Evolutionary conservation across 1,284 basidiomycete genomes (phyloP), one percentile per base, ranked within the genome.

Genomic region (Xanthoconium separans): DNA sequence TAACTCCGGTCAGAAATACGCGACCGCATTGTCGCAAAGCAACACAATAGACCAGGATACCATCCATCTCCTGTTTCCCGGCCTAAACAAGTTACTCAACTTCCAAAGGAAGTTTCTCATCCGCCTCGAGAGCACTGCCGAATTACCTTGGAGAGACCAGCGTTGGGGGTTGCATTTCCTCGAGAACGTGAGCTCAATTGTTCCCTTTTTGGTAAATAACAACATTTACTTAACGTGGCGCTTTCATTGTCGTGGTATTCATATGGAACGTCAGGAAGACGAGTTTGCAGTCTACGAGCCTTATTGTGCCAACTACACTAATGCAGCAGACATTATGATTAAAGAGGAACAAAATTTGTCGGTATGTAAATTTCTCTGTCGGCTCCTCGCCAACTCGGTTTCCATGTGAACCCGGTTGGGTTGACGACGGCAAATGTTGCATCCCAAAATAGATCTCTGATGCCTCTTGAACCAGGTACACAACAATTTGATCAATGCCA

Each of bases 71-170:
- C 87, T 99, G 56, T 99, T 99, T 74, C 93, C 96, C 10, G 95
- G 95, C 72, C 80, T 99, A 58, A 93, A 95, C 78, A 91, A 94
- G 70, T 84, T 99, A 22, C 83, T 98, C 62, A 98, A 99, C 71
- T 97, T 99, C 65, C 96, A 98, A 69, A 85, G 97, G 60, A 89
- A 92, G 70, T 98, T 99, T 75, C 84, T 98, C 55, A 98, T 98
- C 73, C 91, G 89, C 56, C 79, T 99, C 34, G 95, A 98, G 72
- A 88, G 89, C 55, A 92, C 86, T 34, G 85, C 89, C 51, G 86
- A 95, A 75, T 71, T 83, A 57, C 78, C 90, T 61, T 89, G 92
- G 93, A 84, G 84, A 61, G 91, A 94, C 62, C 95, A 91, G 68
- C 84, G 82, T 61, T 98, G 95, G 96, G 96, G 92, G 43, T 75